Base-by-base conservation (phyloP, 2,329 filamentous ascomycete genomes). In the Colletotrichum chlorophyti region DNA sequence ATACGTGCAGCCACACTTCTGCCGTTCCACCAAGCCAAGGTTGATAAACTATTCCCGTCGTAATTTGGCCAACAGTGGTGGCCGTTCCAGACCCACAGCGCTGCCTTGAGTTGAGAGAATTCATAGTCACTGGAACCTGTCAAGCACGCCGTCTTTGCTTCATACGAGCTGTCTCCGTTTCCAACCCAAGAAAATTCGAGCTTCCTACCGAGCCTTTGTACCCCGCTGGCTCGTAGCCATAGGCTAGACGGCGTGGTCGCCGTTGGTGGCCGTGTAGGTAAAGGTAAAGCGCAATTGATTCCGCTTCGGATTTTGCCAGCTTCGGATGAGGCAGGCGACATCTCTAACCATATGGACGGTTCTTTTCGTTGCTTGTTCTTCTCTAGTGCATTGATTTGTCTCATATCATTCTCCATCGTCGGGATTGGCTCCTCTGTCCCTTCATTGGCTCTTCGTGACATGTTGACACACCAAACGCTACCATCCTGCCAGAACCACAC, bases 11-110 rank as follows among this genome's bases (percentile, higher is more conserved):
- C 51, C 35, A 60, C 34, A 38, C 53, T 41, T 52, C 15, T 51
- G 32, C 41, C 45, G 46, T 58, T 58, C 29, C 58, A 60, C 58
- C 37, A 38, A n/a, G 53, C 53, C 53, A 71, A 67, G 72, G 31
- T 15, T 45, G 45, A 45, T 48, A 38, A 32, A 35, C 38, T 37
- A 6, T 29, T 50, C 23, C 46, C 24, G 21, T 61, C 61, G 61
- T 63, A 63, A 40, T 59, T 21, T 23, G 21, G 45, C 61, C 61
- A 63, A 63, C 61, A 59, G 45, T 35, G 61, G 37, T 35, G 31
- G 35, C 46, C 21, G 26, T 24, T 38, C 31, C 29, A 46, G 49
- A 35, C 27, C 40, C 46, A 37, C 46, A 24, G 15, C 14, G 15
- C 43, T 21, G 19, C n/a, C 32, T 49, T 43, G 32, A 45, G 15